A percentile compares a stretch with the other conserved stretches of the same genome.
Conservation (phyloP, 164 flowering plant genomes). For the Magnolia sinica region DNA sequence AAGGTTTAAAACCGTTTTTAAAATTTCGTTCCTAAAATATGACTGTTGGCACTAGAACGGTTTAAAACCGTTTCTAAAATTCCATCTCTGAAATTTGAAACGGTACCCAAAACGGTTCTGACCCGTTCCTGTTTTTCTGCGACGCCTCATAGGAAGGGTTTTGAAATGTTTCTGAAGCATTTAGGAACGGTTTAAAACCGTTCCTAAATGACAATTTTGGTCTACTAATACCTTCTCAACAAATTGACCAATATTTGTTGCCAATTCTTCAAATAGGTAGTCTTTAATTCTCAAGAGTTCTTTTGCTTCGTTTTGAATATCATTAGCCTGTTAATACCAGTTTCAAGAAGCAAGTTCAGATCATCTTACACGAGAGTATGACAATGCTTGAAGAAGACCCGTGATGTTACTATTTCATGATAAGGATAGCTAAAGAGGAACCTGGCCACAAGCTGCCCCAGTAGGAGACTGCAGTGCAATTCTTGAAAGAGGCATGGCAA, state of each 20-base stretch:
- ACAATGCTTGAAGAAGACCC: neutral
- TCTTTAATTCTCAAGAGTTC: slow-evolving; percentile 80
- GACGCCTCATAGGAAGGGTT: too few relatives aligned
- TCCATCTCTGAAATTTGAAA: too few relatives aligned
- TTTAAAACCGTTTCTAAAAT: too few relatives aligned
- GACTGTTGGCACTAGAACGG: too few relatives aligned
- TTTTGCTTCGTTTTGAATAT: slow-evolving; percentile 74
- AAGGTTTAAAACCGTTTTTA: too few relatives aligned
- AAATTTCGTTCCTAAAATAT: too few relatives aligned
- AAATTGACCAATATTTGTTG: slow-evolving; percentile 81
- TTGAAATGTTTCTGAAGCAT: too few relatives aligned
- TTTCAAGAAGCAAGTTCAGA: neutral
- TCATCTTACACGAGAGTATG: neutral
- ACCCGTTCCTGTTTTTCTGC: too few relatives aligned
- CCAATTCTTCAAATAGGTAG: slow-evolving; percentile 68
- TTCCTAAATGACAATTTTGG: too few relatives aligned
- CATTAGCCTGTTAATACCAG: slow-evolving; percentile 66
- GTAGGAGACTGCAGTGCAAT: slow-evolving; percentile 74
- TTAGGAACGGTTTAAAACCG: too few relatives aligned
- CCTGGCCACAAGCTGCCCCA: slow-evolving; percentile 95
- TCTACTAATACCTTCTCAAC: slow-evolving; percentile 74
- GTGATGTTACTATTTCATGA: neutral
- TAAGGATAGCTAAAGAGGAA: slow-evolving; percentile 19
- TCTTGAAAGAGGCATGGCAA: slow-evolving; percentile 75
- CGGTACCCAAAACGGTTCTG: too few relatives aligned